Conservation (phyloP, 306 rosid genomes). For the Gynostemma pentaphyllum region DNA sequence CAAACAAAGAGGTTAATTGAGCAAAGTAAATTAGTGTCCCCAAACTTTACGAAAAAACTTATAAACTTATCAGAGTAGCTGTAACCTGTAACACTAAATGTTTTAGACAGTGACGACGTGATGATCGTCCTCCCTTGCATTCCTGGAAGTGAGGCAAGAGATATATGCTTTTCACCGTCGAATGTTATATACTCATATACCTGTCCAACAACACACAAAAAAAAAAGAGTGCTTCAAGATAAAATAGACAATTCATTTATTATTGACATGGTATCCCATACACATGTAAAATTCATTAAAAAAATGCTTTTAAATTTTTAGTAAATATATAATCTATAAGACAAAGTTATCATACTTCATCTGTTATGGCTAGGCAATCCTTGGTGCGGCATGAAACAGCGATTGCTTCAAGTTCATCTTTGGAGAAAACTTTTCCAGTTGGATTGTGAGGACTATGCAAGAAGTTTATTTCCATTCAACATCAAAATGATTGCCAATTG, state of each 20-base stretch:
- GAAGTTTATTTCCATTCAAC: background rate
- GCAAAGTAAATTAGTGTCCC: background rate
- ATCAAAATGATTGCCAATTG: background rate
- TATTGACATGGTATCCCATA: background rate
- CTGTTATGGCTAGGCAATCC: constrained; percentile 67
- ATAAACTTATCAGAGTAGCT: background rate
- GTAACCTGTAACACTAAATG: constrained; percentile 63
- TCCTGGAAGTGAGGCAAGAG: constrained; percentile 68
- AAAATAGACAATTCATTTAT: background rate
- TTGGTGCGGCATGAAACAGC: constrained; percentile 50
- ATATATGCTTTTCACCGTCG: constrained; percentile 44
- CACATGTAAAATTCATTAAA: background rate
- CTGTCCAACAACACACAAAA: constrained; percentile 17
- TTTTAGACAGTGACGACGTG: constrained; percentile 76
- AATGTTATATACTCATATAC: constrained; percentile 66
- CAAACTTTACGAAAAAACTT: background rate
- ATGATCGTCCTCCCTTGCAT: constrained; percentile 73
- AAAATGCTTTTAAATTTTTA: background rate
- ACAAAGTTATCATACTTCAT: constrained; percentile 49
- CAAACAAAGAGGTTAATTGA: background rate
- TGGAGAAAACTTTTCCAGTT: constrained; percentile 80
- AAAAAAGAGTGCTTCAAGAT: background rate
- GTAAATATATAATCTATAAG: background rate
- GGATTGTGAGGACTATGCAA: constrained; percentile 84
- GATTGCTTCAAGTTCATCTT: constrained; percentile 64